Evolutionary conservation across 192 early-diverging fungal species (phyloP), one percentile per base, ranked within the genome.

Genomic region (Coemansia asiatica): DNA sequence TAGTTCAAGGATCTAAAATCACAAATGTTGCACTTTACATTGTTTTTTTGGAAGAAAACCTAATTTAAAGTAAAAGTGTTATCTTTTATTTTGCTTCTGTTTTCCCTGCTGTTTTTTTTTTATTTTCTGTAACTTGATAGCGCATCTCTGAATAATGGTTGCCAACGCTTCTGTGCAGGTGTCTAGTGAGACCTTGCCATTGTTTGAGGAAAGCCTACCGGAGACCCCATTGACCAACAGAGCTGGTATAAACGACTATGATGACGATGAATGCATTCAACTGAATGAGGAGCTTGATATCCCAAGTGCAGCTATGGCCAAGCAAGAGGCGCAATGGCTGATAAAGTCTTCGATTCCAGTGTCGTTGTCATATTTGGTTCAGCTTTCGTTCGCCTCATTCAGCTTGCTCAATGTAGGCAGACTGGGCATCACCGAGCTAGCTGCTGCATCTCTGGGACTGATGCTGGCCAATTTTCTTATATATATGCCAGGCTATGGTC

Each of bases 391-490:
- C 50, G 82, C 82, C 46, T 70, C 89, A 31, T 75, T 84, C 49
- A 89, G 85, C 79, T 77, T 90, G 40, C 73, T 90, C 28, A 83
- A 78, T 16, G 76, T 90, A 6, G 88, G 90, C 46, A 85, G 86
- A 38, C 72, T 89, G 28, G 85, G 86, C 13, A 71, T 85, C 25
- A 76, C 83, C 51, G 87, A 91, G 74, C 72, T 92, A 47, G 90
- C 88, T 2, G 88, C 88, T 0, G 80, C 89, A 0, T 87, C 90
- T 2, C 67, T 92, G 21, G 88, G 81, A 0, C 74, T 85, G 18
- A 91, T 90, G 89, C 85, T 88, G 38, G 82, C 86, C 13, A 85
- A 87, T 46, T 86, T 92, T 25, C 77, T 87, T 4, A 89, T 86
- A 10, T 86, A 87, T 72, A 86, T 85, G 59, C 81, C 91, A 16